These are phyloP conservation scores for Pseudogymnoascus sp. DNA, from an alignment of 2,329 filamentous ascomycete genomes.

Conservation along the genomic window DNA sequence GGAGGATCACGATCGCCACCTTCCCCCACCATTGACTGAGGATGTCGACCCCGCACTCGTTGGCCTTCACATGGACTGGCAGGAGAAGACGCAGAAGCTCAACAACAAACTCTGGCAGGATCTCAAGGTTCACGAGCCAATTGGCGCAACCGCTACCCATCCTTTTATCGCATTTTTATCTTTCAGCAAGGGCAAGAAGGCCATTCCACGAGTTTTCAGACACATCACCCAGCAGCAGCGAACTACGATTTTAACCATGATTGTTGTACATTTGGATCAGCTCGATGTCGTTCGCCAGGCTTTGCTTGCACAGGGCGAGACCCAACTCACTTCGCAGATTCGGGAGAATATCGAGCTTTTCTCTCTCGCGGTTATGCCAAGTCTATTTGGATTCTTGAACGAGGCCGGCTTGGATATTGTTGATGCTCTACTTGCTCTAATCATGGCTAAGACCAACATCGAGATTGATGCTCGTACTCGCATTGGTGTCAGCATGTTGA, in stretches of 20 bases:
- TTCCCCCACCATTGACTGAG: conserved; percentile 56
- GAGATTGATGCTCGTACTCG: conserved; percentile 78
- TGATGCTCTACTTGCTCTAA: conserved; percentile 76
- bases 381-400: conserved; percentile 80
- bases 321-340: conserved; percentile 62
- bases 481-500: conserved; percentile 82
- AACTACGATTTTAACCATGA: conserved; percentile 91
- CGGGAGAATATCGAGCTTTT: conserved; percentile 93
- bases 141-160: conserved; percentile 63
- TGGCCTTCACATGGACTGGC: conserved; percentile 72
- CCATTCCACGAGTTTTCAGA: conserved; percentile 87
- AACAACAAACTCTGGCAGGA: conserved; percentile 77
- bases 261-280: conserved; percentile 85
- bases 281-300: conserved; percentile 83
- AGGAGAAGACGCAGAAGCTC: conserved; percentile 58
- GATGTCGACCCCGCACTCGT: conserved; percentile 60
- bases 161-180: conserved; percentile 95
- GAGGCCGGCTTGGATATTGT: conserved; percentile 88
- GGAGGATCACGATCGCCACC: conserved; percentile 81
- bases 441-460: conserved; percentile 74
- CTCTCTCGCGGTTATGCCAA: conserved; percentile 77
- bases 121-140: conserved; percentile 88
- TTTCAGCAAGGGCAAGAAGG: conserved; percentile 92
- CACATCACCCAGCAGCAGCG: conserved; percentile 88
- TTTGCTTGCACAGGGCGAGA: conserved; percentile 63